Base-by-base conservation (phyloP, 2,329 filamentous ascomycete species). In the Alternaria arborescens region DNA sequence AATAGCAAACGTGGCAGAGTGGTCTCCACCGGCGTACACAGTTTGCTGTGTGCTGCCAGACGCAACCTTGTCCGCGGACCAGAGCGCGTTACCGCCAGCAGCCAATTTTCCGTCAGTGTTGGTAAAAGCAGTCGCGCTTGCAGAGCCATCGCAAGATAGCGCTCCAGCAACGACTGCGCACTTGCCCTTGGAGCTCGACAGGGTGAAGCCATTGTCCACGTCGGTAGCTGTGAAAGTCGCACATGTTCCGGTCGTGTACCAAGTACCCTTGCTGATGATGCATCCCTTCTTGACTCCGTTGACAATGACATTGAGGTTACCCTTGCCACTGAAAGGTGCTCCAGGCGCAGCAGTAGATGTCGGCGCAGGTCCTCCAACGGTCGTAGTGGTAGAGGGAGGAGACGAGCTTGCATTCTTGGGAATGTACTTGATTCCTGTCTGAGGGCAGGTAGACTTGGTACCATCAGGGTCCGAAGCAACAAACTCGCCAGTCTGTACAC, bases 181-280 rank as follows among this genome's bases (percentile, higher is more conserved):
- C 32, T 75, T 75, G 24, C 76, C 76, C 65, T 77, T 77, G 8
- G 71, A 74, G 16, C 66, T 71, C 4, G 61, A 61, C 18, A 83
- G 46, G 11, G 70, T 75, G 55, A 78, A 78, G 12, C 73, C 72
- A 18, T 55, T 58, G 16, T 66, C 71, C 10, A 64, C 60, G 1
- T 81, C 60, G 4, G 83, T 78, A 5, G 87, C 87, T 0, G 83
- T 87, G 73, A 87, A 90, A 0, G 86, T 89, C 1, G 89, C 90
- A 71, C 89, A 91, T 0, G 88, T 89, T 2, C 89, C 89, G 1
- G 82, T 84, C 0, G 84, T 83, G 71, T 89, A 92, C 90, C 89
- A 92, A 0, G 84, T 86, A 0, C 90, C 90, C 10, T 78, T 82
- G 56, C 84, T 84, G 71, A 91, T 92, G 59, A 92, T 82, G 67